These are phyloP conservation scores for Phytopythium helicoides DNA, from an alignment of 352 stramenopile species.

Conservation along the genomic window DNA sequence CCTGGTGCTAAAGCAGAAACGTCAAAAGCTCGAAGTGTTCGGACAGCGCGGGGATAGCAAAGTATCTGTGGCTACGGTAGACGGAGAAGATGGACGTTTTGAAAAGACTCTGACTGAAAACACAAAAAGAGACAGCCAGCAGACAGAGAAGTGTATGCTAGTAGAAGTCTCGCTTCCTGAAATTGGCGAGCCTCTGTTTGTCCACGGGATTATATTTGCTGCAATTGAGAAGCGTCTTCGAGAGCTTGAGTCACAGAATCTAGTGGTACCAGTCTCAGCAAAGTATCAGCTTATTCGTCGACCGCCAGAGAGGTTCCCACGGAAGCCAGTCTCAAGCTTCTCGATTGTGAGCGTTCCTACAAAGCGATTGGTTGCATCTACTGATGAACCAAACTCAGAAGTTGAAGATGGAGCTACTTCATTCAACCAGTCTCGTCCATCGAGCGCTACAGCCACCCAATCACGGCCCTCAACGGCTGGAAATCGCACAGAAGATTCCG, in stretches of 20 bases:
- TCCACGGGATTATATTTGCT: conserved; percentile 53
- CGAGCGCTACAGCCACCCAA: not conserved
- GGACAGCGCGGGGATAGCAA: too few species aligned
- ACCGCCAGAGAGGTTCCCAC: conserved; percentile 56
- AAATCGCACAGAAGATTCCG: not conserved
- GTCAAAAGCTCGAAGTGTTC: too few species aligned
- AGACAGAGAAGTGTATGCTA: conserved; percentile 8
- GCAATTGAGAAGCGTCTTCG: conserved; percentile 62
- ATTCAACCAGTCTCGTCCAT: not conserved
- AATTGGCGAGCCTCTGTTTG: conserved; percentile 37
- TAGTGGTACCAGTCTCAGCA: conserved; percentile 53
- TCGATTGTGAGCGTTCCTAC: conserved; percentile 12
- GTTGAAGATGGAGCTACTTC: not conserved
- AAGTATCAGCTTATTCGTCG: conserved; percentile 80
- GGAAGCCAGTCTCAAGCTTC: conserved; percentile 61
- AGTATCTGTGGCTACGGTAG: too few species aligned
- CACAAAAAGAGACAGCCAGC: not conserved
- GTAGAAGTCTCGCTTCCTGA: conserved; percentile 58
- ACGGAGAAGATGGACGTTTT: not conserved
- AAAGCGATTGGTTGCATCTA: too few species aligned
- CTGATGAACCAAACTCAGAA: conserved; percentile 1
- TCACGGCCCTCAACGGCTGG: conserved; percentile 21
- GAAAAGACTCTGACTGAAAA: not conserved
- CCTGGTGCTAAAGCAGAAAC: too few species aligned
- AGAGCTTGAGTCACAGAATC: conserved; percentile 58